Conservation (phyloP, 2,329 filamentous ascomycete genomes). For the Sporothrix pallida region DNA sequence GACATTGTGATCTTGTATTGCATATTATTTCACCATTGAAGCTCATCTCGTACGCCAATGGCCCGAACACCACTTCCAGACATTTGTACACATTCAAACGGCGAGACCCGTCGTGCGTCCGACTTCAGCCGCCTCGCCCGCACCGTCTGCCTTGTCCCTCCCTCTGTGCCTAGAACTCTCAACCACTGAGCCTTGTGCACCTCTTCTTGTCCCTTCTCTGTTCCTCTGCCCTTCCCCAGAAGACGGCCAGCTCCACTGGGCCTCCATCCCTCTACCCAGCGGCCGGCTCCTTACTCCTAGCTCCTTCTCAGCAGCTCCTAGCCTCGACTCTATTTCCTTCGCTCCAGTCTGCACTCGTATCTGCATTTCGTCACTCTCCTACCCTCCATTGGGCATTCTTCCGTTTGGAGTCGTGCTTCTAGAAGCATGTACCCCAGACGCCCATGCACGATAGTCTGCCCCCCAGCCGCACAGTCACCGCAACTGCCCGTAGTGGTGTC, state of each 20-base stretch:
- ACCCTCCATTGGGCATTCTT: background rate
- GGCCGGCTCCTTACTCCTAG: slow-evolving; percentile 8
- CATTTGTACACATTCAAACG: too few relatives aligned
- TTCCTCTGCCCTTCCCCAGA: background rate
- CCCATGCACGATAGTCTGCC: background rate
- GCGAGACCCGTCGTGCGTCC: too few relatives aligned
- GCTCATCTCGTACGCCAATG: too few relatives aligned
- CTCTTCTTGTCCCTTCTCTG: too few relatives aligned
- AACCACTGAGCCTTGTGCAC: too few relatives aligned
- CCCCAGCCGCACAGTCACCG: background rate
- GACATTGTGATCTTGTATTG: too few relatives aligned
- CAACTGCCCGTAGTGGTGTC: background rate
- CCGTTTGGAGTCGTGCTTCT: background rate
- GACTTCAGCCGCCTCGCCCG: too few relatives aligned
- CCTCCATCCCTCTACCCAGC: background rate
- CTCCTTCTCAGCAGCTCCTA: background rate
- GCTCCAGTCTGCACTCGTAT: too few relatives aligned
- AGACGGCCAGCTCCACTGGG: background rate
- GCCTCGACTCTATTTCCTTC: background rate
- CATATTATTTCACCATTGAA: too few relatives aligned
- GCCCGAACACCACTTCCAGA: too few relatives aligned
- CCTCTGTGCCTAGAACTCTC: too few relatives aligned
- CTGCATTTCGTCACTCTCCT: background rate
- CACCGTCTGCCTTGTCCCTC: too few relatives aligned
- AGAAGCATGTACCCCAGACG: slow-evolving; percentile 12